These are phyloP conservation scores for Fennellomyces sp. DNA, from an alignment of 371 early-diverging fungal genomes.

Conservation along the genomic window DNA sequence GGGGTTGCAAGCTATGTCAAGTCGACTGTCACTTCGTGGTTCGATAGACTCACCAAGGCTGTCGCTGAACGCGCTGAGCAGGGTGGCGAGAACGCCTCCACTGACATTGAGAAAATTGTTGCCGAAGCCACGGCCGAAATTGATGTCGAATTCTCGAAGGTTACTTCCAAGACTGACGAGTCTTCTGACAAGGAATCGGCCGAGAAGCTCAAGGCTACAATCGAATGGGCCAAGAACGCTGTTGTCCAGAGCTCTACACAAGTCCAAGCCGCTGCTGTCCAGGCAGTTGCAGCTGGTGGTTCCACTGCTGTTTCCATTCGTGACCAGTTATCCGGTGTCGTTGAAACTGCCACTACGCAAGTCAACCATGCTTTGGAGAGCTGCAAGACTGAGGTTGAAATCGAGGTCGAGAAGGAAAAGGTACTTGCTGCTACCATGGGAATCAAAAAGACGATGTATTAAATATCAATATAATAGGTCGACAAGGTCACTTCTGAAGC, in stretches of 20 bases:
- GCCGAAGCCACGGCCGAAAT: conserved; percentile 20
- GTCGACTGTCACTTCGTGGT: conserved; percentile 31
- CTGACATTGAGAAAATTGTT: conserved; percentile 35
- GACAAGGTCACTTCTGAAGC: not conserved
- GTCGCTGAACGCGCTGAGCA: conserved; percentile 34
- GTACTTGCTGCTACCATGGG: not conserved
- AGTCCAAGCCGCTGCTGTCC: conserved; percentile 14
- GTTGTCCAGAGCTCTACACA: conserved; percentile 9
- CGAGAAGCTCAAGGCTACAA: not conserved
- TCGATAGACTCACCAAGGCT: conserved; percentile 23
- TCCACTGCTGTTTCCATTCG: not conserved
- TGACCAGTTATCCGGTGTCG: conserved; percentile 24
- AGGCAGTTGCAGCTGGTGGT: not conserved
- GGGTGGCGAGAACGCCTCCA: conserved; percentile 28
- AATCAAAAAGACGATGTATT: not conserved
- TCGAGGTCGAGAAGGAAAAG: not conserved
- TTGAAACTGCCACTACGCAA: conserved; percentile 24
- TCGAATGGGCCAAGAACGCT: conserved; percentile 7
- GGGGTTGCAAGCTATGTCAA: conserved; percentile 1
- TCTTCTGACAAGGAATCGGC: not conserved
- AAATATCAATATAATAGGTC: no score
- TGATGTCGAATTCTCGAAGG: conserved; percentile 1
- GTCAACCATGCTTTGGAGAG: conserved; percentile 23
- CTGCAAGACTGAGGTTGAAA: not conserved
- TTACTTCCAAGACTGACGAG: not conserved